Base-by-base conservation (phyloP, 345 rosid genomes). In the Brassica carinata region DNA sequence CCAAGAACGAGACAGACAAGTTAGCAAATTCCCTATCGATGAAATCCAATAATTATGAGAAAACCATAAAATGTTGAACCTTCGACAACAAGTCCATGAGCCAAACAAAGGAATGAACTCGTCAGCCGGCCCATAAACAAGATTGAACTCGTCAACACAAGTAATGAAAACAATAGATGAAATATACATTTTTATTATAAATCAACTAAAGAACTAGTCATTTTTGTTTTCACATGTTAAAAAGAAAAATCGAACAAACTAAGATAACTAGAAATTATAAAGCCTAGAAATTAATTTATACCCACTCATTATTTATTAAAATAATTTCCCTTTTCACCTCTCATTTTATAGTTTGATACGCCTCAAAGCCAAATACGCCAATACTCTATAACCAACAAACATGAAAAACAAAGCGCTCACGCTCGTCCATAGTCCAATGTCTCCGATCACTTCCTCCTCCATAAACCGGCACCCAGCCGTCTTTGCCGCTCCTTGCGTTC, bases 341-440 rank as follows among this genome's bases (percentile, higher is more conserved):
- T 43, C 67, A 19, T 61, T 69, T 70, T 45, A 81, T 43, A 31
- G 65, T 79, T 85, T 86, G 26, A 87, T 81, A 63, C 96, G 89
- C 83, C 89, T 89, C 67, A 94, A 71, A 1, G 97, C 95, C 38
- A 94, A 85, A 77, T 94, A 94, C 5, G 99, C 99, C 80, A 94
- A 34, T 30, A 91, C 58, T 70, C 99, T 85, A 72, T 91, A 94
- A 51, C 97, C 99, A 59, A 90, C 81, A 65, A 92, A 91, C 99
- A 94, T 94, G 9, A 87, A 61, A 36, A 88, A 17, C 83, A 94
- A 53, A 34, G 76, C 84, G 0, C 89, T 75, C 30, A 88, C 79
- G 70, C 96, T 85, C 26, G 82, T 45, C 67, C 38, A 77, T 0
- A 88, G 86, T 15, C 87, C 88, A 69, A 92, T 87, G 74, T 91